Base-by-base conservation (phyloP, 768 basidiomycete species). In the Dacryopinax spathularia region DNA sequence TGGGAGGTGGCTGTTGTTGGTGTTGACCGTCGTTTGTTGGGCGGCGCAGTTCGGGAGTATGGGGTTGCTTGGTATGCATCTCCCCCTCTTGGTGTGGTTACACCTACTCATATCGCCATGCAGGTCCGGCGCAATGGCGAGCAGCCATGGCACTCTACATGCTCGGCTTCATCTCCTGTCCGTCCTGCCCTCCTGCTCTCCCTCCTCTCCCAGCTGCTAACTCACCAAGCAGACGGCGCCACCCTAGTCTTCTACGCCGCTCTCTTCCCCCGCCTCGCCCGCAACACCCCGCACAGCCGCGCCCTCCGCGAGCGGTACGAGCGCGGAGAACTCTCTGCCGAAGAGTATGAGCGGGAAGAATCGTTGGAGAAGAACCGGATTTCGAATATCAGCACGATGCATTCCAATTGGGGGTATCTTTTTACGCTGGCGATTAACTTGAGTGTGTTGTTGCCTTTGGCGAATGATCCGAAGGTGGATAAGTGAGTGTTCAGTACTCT, bases 331-430 rank as follows among this genome's bases (percentile, higher is more conserved):
- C 82, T 85, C 12, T 68, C 76, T 0, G 73, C 75, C 15, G 85
- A 85, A 62, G 84, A 80, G 66, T 89, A 86, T 66, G 89, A 90
- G 68, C 70, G 66, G 18, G 88, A 88, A 69, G 88, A 90, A 68
- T 87, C 85, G 33, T 68, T 91, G 43, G 87, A 91, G 75, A 89
- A 89, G 79, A 92, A 89, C 65, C 76, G 84, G 66, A 87, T 92
- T 64, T 88, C 89, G 69, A 91, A 89, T 68, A 87, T 90, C 66
- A 87, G 85, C 69, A 90, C 86, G 41, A 82, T 79, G 61, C 87
- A 89, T 70, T 86, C 85, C 68, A 88, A 89, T 65, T 78, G 89
- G 35, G 88, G 89, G 7, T 90, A 86, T 65, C 80, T 89, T 34
- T 76, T 77, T 34, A 84, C 82, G 0, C 75, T 86, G 2, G 79